A percentile compares a stretch with the other conserved stretches of the same genome.
Conservation (phyloP, 306 rosid genomes). For the Ormosia emarginata region DNA sequence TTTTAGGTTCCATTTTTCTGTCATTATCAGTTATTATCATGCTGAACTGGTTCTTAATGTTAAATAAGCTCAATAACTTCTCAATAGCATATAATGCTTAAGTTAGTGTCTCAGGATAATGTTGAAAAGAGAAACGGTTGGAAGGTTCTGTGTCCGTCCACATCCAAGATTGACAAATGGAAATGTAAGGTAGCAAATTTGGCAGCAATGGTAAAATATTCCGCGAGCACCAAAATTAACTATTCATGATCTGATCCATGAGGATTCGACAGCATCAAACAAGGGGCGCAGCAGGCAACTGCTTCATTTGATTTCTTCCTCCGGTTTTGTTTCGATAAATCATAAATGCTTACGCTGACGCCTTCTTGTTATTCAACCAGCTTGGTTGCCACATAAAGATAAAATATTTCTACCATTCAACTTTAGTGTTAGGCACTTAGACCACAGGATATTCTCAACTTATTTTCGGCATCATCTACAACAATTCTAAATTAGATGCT, state of each 20-base stretch:
- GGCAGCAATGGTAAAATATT: neutral
- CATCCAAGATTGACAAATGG: neutral
- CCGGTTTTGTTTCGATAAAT: neutral
- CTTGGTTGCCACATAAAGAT: neutral
- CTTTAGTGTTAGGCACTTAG: neutral
- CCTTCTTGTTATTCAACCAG: neutral
- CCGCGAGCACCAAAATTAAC: neutral
- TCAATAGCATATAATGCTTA: neutral
- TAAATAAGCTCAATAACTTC: neutral
- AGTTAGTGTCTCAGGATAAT: neutral
- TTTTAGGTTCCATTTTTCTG: neutral
- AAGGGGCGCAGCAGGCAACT: neutral
- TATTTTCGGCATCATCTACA: neutral
- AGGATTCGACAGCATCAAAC: neutral
- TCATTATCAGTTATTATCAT: neutral
- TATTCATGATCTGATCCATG: neutral
- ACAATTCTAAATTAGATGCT: too few relatives aligned
- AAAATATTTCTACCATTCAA: neutral
- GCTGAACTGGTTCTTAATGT: neutral
- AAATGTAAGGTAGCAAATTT: neutral
- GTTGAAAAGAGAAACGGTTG: neutral
- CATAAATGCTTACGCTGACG: neutral
- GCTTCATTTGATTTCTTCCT: neutral
- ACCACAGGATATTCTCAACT: neutral
- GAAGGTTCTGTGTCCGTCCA: neutral